Evolutionary conservation across 2,329 filamentous ascomycete species (phyloP).

Genomic region (Tolypocladium nubicola): DNA sequence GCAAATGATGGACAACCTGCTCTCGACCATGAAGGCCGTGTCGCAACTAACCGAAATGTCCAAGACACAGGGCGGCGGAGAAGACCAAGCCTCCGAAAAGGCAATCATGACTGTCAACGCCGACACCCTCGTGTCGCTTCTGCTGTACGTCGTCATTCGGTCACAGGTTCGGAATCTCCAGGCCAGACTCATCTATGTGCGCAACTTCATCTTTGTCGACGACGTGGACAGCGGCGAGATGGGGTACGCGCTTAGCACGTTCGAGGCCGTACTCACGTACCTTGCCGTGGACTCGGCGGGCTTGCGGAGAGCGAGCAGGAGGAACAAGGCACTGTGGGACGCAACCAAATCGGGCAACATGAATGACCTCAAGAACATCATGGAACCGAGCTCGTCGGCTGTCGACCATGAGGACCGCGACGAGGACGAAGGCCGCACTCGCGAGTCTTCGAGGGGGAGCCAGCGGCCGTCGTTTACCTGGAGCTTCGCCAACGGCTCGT

Average conservation of each 20-base stretch:
- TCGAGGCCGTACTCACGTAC: slow-evolving; percentile 88
- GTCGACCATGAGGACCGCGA: slow-evolving; percentile 28
- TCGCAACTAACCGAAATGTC: slow-evolving; percentile 54
- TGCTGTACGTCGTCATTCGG: slow-evolving; percentile 86
- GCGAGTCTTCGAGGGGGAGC: slow-evolving; percentile 34
- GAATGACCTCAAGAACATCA: slow-evolving; percentile 61
- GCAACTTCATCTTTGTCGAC: slow-evolving; percentile 94
- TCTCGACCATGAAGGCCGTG: slow-evolving; percentile 74
- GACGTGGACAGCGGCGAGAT: slow-evolving; percentile 95
- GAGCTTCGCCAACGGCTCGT: slow-evolving; percentile 34
- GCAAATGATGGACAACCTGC: slow-evolving; percentile 75
- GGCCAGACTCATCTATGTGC: slow-evolving; percentile 85
- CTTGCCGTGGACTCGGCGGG: slow-evolving; percentile 72
- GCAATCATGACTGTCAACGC: slow-evolving; percentile 59
- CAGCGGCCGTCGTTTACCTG: slow-evolving; percentile 36
- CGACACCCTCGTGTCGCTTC: slow-evolving; percentile 82
- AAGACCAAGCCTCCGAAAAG: slow-evolving; percentile 35
- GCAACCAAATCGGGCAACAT: slow-evolving; percentile 70
- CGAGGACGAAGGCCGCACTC: slow-evolving; percentile 36
- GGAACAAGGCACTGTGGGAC: slow-evolving; percentile 83
- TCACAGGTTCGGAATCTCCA: slow-evolving; percentile 81
- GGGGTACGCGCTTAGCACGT: slow-evolving; percentile 90
- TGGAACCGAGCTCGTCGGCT: slow-evolving; percentile 57
- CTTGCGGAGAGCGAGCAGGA: slow-evolving; percentile 71
- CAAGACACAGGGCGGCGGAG: slow-evolving; percentile 22